Conservation (phyloP, 2,329 filamentous ascomycete species). For the Ophiostoma sp. region DNA sequence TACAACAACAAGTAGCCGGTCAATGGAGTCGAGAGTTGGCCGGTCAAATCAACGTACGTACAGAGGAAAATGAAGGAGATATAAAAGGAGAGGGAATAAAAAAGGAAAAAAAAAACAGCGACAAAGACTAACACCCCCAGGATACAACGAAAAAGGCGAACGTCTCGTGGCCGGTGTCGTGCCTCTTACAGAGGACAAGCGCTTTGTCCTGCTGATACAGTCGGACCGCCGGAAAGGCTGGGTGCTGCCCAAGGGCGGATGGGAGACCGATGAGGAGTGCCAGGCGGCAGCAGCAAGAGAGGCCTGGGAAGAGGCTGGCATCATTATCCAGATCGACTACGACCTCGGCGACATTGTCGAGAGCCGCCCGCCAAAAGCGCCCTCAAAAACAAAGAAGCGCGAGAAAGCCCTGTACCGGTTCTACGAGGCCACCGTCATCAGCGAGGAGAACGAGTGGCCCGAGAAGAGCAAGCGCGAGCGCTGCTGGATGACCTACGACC, state of each 20-base stretch:
- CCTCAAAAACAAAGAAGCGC: conserved; percentile 51
- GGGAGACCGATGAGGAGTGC: conserved; percentile 90
- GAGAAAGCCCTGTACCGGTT: conserved; percentile 67
- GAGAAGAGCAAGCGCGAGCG: conserved; percentile 88
- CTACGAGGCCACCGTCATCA: conserved; percentile 81
- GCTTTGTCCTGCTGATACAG: conserved; percentile 87
- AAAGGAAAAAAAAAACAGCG: no score
- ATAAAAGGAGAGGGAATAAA: not conserved
- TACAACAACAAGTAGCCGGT: conserved; percentile 38
- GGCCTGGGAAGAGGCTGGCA: conserved; percentile 97
- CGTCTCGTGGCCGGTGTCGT: conserved; percentile 93
- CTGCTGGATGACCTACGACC: conserved; percentile 79
- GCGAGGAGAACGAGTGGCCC: conserved; percentile 83
- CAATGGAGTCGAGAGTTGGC: conserved; percentile 70
- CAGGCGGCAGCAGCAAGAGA: conserved; percentile 80
- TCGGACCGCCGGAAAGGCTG: conserved; percentile 85
- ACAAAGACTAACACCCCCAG: conserved; percentile 43
- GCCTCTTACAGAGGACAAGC: conserved; percentile 78
- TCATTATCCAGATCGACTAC: conserved; percentile 75
- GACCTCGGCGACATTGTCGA: conserved; percentile 85
- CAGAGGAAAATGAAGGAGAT: conserved; percentile 12
- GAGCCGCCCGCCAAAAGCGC: conserved; percentile 66
- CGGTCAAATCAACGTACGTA: conserved; percentile 76
- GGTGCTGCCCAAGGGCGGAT: conserved; percentile 96
- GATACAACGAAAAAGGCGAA: conserved; percentile 87